Evolutionary conservation across 2,329 filamentous ascomycete species (phyloP), one percentile per base, ranked within the genome.

Genomic region (Monilinia polystroma): DNA sequence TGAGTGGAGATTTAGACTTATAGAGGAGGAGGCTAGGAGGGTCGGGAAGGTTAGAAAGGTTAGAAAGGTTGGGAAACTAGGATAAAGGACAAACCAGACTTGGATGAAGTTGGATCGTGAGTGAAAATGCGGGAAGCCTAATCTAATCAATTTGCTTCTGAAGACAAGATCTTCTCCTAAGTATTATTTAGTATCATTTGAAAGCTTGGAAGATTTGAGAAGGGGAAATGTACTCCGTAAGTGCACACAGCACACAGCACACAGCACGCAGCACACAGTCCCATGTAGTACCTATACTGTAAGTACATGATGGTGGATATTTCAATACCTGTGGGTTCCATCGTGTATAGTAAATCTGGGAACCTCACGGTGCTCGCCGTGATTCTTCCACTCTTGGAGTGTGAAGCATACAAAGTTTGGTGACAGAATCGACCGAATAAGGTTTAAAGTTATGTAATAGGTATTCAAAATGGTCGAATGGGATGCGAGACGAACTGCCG

Each of bases 321-420:
- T 7, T 35, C 32, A 35, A 35, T 35, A 35, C 32, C 7, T 35
- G 7, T 35, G 7, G 57, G 49, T 59, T 26, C 12, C 57, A 59
- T 59, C 43, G 57, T 23, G 23, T 23, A 23, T 23, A 59, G 55
- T 45, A 45, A 47, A 35, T 47, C 23, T 59, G 20, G 23, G 18
- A 20, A 59, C 26, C 26, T 47, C 26, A 11, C 26, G 11, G 26
- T 47, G 32, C 32, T 35, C 32, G 32, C 32, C 32, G 56, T 23
- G 6, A 45, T 58, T 59, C 32, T 59, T 59, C 56, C 57, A 59
- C 57, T 59, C 57, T 59, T 49, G 18, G n/a, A n/a, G 11, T 49
- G 16, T 10, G 10, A 1, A 35, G 32, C 32, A 35, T 35, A 35
- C 32, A 26, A 59, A n/a, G 18, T 12, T 23, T 32, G 2, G 23